Percentiles rank a stretch among this genome's conserved stretches.
Evolutionary conservation across 2,329 filamentous ascomycete species (phyloP).

Genomic region (Ascochyta clinopodiicola): DNA sequence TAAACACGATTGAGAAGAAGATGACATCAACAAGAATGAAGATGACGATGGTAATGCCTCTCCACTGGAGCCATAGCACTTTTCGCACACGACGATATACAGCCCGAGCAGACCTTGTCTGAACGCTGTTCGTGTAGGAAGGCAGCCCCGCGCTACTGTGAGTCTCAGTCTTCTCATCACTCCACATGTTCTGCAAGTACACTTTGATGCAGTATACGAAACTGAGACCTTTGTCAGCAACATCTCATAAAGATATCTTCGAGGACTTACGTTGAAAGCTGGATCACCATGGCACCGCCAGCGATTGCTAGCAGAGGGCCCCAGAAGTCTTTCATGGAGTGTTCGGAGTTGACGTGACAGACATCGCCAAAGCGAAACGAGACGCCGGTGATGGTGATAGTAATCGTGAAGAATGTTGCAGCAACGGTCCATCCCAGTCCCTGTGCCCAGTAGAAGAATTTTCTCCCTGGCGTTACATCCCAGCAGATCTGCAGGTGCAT

Average conservation of each 20-base stretch:
- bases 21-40: slow-evolving; percentile 91
- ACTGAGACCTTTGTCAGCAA: slow-evolving; percentile 33
- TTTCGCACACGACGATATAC: slow-evolving; percentile 86
- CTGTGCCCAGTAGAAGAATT: slow-evolving; percentile 88
- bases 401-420: slow-evolving; percentile 74
- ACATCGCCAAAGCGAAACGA: slow-evolving; percentile 91
- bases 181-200: slow-evolving; percentile 80
- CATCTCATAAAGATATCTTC: background rate
- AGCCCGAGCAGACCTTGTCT: slow-evolving; percentile 81
- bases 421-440: slow-evolving; percentile 84
- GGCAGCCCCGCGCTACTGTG: slow-evolving; percentile 71
- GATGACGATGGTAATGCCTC: slow-evolving; percentile 86
- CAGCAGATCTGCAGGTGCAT: slow-evolving; percentile 98
- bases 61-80: slow-evolving; percentile 91
- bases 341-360: slow-evolving; percentile 91
- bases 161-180: slow-evolving; percentile 73
- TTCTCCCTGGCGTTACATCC: slow-evolving; percentile 86
- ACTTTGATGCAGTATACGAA: slow-evolving; percentile 89
- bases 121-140: slow-evolving; percentile 71
- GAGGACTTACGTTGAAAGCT: slow-evolving; percentile 76
- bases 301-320: slow-evolving; percentile 83
- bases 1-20: slow-evolving; percentile 91
- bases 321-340: slow-evolving; percentile 88
- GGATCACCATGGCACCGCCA: slow-evolving; percentile 76
- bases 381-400: slow-evolving; percentile 84